A percentile compares a stretch with the other conserved stretches of the same genome.
Evolutionary conservation across 352 stramenopile genomes (phyloP).

Genomic region (Globisporangium apiculatum): DNA sequence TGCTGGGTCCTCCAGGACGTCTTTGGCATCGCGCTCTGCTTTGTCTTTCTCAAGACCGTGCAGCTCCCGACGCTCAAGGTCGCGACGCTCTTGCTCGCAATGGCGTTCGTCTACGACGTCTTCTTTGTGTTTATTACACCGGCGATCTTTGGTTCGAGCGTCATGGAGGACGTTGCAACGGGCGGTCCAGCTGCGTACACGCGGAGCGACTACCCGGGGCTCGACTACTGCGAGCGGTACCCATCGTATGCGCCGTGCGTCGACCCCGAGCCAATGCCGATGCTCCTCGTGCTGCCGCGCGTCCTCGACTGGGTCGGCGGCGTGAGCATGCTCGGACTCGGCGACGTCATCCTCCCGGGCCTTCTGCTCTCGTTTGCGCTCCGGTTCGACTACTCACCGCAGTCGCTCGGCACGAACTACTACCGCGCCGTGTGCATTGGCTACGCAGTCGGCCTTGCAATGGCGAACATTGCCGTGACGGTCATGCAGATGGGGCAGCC

Average conservation of each 20-base stretch:
- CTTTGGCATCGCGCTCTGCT: constrained; percentile 90
- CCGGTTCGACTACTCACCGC: constrained; percentile 82
- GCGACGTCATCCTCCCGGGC: constrained; percentile 94
- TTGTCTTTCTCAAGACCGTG: constrained; percentile 88
- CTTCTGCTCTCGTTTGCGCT: constrained; percentile 91
- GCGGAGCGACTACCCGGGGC: constrained; percentile 51
- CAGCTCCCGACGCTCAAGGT: constrained; percentile 90
- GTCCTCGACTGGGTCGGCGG: constrained; percentile 90
- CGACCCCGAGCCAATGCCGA: constrained; percentile 88
- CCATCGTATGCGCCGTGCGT: constrained; percentile 47
- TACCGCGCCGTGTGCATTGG: constrained; percentile 84
- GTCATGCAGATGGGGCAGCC: constrained; percentile 92
- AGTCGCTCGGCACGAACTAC: constrained; percentile 56
- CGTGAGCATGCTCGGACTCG: constrained; percentile 90
- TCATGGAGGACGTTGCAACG: constrained; percentile 94
- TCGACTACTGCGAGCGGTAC: constrained; percentile 77
- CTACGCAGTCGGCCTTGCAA: constrained; percentile 89
- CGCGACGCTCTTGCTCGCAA: constrained; percentile 79
- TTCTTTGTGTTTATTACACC: constrained; percentile 96
- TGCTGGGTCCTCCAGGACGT: constrained; percentile 90
- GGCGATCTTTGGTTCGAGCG: constrained; percentile 74
- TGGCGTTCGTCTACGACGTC: constrained; percentile 94
- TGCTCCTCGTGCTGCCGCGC: constrained; percentile 92
- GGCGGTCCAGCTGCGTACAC: constrained; percentile 69
- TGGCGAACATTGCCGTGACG: constrained; percentile 93